Percentiles rank a stretch among this genome's conserved stretches.
These are phyloP conservation scores for Cyclocybe cylindracea DNA, from an alignment of 768 basidiomycete genomes.

Conservation along the genomic window DNA sequence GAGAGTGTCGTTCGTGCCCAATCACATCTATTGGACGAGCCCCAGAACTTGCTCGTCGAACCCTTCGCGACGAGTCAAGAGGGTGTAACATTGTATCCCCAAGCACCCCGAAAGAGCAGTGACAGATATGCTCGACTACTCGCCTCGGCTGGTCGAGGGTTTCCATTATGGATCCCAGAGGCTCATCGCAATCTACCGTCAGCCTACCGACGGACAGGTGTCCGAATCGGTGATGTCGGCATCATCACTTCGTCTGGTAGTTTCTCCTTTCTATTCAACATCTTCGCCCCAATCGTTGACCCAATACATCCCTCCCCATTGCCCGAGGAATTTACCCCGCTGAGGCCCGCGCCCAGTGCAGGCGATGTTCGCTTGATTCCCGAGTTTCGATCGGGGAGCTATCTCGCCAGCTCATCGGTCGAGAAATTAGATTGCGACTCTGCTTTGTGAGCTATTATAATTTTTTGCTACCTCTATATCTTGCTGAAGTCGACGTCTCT, in stretches of 20 bases:
- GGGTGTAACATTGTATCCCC: no score
- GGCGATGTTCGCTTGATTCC: slow-evolving; percentile 1
- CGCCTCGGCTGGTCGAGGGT: slow-evolving; percentile 5
- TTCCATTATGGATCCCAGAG: slow-evolving; percentile 13
- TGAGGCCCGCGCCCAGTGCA: neutral
- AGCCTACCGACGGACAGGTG: slow-evolving; percentile 9
- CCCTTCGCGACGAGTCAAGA: no score
- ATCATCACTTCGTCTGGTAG: slow-evolving; percentile 4
- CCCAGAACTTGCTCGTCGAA: no score
- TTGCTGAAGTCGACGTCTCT: no score
- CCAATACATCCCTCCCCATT: slow-evolving; percentile 7
- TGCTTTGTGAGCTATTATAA: neutral
- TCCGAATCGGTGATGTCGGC: slow-evolving; percentile 17
- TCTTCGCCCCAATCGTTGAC: slow-evolving; percentile 5
- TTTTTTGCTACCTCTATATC: no score
- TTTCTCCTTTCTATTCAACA: slow-evolving; percentile 19
- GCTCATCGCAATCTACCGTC: slow-evolving; percentile 5
- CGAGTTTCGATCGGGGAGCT: slow-evolving; percentile 8
- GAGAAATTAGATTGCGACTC: neutral
- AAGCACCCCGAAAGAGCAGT: neutral
- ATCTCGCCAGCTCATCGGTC: slow-evolving; percentile 8
- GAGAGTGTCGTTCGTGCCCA: no score
- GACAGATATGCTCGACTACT: slow-evolving; percentile 14
- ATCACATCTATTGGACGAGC: no score
- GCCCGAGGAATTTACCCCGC: slow-evolving; percentile 8